Base-by-base conservation (phyloP, 2,329 filamentous ascomycete species). In the Hyphodiscus sp. region DNA sequence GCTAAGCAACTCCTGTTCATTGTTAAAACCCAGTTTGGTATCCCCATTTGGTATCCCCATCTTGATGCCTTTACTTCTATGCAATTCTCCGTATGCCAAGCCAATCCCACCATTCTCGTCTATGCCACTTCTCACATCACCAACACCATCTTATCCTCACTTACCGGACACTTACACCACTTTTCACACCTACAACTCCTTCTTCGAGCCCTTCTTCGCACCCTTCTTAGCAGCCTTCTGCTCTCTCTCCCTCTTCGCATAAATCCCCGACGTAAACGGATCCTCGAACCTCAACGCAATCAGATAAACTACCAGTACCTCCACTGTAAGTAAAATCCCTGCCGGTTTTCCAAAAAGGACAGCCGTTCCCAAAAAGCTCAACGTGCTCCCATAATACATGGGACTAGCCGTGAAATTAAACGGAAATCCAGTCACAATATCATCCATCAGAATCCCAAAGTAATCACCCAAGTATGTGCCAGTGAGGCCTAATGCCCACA, bases 381-480 rank as follows among this genome's bases (percentile, higher is more conserved):
- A 79, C 20, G 92, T 94, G 58, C 86, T 90, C 54, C 94, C 94
- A 75, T 91, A 88, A 77, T 99, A 99, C 94, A 99, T 99, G 58
- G 94, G 94, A 50, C 90, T 87, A 61, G 83, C 82, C 51, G 86
- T 91, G 57, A 97, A 80, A 71, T 88, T 97, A 79, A 99, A 99
- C 2, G 94, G 94, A 69, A 99, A 99, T 15, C 89, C 87, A 13
- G 91, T 95, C 50, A 99, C 91, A 65, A 92, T 92, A 62, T 86
- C 76, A 69, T 97, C 92, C 91, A 96, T 95, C 61, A 99, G 78
- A 70, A 97, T 96, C 63, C 94, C 94, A 69, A 97, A 99, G 78
- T 99, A 99, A 76, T 99, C 94, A 63, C 94, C 94, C 38, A 99
- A 78, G 70, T 96, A 99, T 41, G 94, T 99, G 58, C 94, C 94